Base-by-base conservation (phyloP, 2,329 filamentous ascomycete genomes). In the Metarhizium humberi region DNA sequence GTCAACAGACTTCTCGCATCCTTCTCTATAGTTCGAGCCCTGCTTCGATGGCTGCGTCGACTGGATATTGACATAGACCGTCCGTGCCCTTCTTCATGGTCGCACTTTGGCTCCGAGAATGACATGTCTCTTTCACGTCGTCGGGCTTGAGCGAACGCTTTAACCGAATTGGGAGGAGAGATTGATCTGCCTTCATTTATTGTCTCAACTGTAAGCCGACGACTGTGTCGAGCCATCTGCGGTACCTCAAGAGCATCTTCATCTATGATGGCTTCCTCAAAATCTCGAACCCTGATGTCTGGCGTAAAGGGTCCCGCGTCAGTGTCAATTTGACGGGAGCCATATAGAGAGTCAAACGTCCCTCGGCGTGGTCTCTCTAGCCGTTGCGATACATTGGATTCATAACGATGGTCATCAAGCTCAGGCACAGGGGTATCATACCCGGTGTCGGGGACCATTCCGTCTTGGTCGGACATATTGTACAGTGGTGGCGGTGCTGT, bases 101-200 rank as follows among this genome's bases (percentile, higher is more conserved):
- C 73, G 18, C 67, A 65, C 55, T 67, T 68, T 55, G 70, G 66
- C 59, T 80, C 80, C 16, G 78, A 81, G 59, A 78, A 74, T 25
- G 78, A 85, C 66, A 78, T 68, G 57, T 85, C 90, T 47, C 92
- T 87, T 67, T 92, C 89, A 57, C 92, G 86, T 57, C 90, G 88
- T 52, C 90, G 87, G 55, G 90, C 89, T 65, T 94, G 89, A 18
- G 94, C 94, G 71, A 99, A 99, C 4, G 94, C 94, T 70, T 97
- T 95, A 52, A 99, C 91, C 0, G 94, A 99, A 70, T 96, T 99
- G 7, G 94, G 94, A 11, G 92, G 92, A 6, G 94, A 97, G 2
- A 82, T 75, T 1, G 89, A 90, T 55, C 90, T 81, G 50, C 81
- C 82, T 25, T 81, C 79, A 29, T 74, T 69, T 49, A 76, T 70